phyloP scores from a whole-genome alignment of 768 basidiomycete species.

The Tylopilus intermedius region DNA sequence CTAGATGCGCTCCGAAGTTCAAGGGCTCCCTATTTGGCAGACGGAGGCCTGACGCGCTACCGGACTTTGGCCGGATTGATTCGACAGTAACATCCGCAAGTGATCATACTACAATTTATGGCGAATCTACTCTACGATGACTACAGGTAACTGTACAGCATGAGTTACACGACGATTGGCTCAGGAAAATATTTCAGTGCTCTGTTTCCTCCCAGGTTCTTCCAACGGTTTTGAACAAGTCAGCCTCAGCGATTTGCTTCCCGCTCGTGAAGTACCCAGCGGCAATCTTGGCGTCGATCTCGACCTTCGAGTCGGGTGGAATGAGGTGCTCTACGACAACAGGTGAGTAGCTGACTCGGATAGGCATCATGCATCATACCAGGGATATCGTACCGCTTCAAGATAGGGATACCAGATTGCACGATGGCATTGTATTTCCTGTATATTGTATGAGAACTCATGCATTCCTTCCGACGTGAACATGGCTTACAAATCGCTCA shows the following conservation, averaged over 20 bases:
- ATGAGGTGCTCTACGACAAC: conserved; percentile 65
- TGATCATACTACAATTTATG: too few relatives aligned
- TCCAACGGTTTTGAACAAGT: conserved; percentile 82
- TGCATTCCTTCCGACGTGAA: not conserved
- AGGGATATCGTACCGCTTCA: conserved; percentile 82
- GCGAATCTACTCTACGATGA: conserved; percentile 2
- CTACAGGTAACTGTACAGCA: not conserved
- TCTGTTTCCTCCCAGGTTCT: conserved; percentile 88
- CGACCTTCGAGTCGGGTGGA: conserved; percentile 84
- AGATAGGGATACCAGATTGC: conserved; percentile 78
- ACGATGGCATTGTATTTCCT: conserved; percentile 96
- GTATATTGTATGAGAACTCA: conserved; percentile 1
- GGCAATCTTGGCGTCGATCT: conserved; percentile 95
- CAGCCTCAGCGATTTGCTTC: conserved; percentile 70
- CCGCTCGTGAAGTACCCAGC: conserved; percentile 88
- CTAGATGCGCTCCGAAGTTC: too few relatives aligned
- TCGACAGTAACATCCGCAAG: too few relatives aligned
- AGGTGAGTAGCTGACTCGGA: not conserved
- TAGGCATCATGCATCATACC: conserved; percentile 35
- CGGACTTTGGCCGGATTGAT: too few relatives aligned
- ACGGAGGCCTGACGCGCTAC: too few relatives aligned
- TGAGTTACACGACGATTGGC: not conserved
- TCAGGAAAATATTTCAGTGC: conserved; percentile 41
- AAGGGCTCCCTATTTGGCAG: too few relatives aligned
- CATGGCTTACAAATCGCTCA: conserved; percentile 68